These are phyloP conservation scores for Heritiera littoralis DNA, from an alignment of 345 rosid genomes.

Conservation along the genomic window DNA sequence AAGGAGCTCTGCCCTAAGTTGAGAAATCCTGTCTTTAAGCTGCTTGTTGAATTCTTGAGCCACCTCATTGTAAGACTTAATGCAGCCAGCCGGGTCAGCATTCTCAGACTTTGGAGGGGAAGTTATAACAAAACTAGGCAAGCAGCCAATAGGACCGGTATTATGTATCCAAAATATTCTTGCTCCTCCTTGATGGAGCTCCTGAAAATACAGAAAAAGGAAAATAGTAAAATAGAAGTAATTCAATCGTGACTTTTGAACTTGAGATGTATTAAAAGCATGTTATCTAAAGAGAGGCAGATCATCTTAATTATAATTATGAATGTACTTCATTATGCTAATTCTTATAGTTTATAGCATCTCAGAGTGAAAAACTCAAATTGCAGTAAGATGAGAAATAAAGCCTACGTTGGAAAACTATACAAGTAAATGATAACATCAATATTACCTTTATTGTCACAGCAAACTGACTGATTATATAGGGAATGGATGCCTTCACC, in stretches of 20 bases:
- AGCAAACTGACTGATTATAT: background rate
- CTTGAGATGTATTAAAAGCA: background rate
- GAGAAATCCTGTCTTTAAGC: slow-evolving; percentile 27
- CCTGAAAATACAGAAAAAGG: slow-evolving; percentile 26
- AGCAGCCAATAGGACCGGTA: slow-evolving; percentile 79
- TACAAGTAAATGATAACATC: background rate
- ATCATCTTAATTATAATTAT: background rate
- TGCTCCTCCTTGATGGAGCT: slow-evolving; percentile 61
- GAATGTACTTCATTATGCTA: background rate
- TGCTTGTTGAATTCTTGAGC: slow-evolving; percentile 37
- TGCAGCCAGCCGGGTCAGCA: slow-evolving; percentile 35
- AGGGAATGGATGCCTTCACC: slow-evolving; percentile 7
- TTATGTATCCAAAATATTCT: slow-evolving; percentile 78
- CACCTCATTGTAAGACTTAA: slow-evolving; percentile 35
- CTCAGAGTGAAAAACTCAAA: background rate
- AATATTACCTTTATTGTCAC: background rate
- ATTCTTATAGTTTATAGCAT: background rate
- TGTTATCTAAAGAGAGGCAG: background rate
- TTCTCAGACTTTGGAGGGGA: slow-evolving; percentile 12
- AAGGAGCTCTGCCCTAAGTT: slow-evolving; percentile 31
- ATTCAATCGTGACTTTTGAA: background rate
- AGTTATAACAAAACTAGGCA: slow-evolving; percentile 35
- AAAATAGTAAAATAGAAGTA: background rate
- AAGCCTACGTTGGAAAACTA: background rate
- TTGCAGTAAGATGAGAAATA: background rate